A percentile compares a stretch with the other conserved stretches of the same genome.
These are phyloP conservation scores for Wickerhamomyces sp. DNA, from an alignment of 1,139 yeast species.

Conservation along the genomic window DNA sequence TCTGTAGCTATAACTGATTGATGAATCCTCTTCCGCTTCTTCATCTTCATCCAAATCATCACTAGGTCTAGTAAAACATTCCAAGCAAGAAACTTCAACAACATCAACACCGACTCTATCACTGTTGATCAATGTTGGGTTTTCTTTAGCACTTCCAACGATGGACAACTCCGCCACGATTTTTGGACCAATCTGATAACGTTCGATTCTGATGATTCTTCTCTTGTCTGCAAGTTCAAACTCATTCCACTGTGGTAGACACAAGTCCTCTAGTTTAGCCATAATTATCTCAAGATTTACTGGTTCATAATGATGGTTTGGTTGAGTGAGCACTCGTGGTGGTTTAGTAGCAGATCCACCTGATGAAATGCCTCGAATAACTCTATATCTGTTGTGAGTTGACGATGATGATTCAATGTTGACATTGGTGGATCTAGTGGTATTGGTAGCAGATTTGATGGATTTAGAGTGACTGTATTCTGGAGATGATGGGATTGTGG, in stretches of 20 bases:
- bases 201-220: constrained; percentile 53
- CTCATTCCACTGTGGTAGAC: constrained; percentile 45
- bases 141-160: constrained; percentile 46
- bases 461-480: neutral
- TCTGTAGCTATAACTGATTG: neutral
- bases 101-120: constrained; percentile 37
- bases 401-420: too few species aligned
- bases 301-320: constrained; percentile 36
- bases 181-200: constrained; percentile 43
- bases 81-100: constrained; percentile 55
- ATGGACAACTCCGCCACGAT: constrained; percentile 46
- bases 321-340: constrained; percentile 35
- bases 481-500: constrained; percentile 5
- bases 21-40: constrained; percentile 2
- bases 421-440: too few species aligned
- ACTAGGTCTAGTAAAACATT: constrained; percentile 35
- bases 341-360: constrained; percentile 56
- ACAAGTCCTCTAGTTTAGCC: constrained; percentile 42
- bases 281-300: constrained; percentile 41
- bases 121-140: constrained; percentile 35
- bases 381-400: constrained; percentile 31
- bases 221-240: constrained; percentile 46
- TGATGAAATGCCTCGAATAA: constrained; percentile 53
- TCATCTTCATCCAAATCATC: constrained; percentile 33
- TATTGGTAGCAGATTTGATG: too few species aligned